These are phyloP conservation scores for Penstemon barbatus DNA, from an alignment of 257 asterid genomes.

Conservation along the genomic window DNA sequence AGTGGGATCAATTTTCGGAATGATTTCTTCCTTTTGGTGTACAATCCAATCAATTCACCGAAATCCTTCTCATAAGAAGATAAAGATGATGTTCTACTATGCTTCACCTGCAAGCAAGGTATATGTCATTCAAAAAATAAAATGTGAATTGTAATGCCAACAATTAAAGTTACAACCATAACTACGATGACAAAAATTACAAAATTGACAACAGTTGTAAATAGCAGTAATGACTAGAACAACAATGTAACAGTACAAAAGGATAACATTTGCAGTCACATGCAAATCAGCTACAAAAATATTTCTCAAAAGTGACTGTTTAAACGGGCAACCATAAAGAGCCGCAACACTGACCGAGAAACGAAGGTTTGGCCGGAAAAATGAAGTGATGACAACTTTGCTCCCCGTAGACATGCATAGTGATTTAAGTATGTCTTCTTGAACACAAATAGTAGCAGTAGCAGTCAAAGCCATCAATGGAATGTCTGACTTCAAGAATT, in stretches of 20 bases:
- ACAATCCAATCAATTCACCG: slow-evolving; percentile 45
- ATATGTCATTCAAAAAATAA: slow-evolving; percentile 3
- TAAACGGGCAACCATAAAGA: slow-evolving; percentile 20
- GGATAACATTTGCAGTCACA: slow-evolving; percentile 24
- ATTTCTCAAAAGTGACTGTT: not conserved
- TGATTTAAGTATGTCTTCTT: slow-evolving; percentile 77
- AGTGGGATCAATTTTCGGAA: slow-evolving; percentile 23
- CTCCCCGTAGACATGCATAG: slow-evolving; percentile 57
- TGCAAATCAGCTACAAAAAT: slow-evolving; percentile 24
- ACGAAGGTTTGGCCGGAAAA: slow-evolving; percentile 76
- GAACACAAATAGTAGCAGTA: slow-evolving; percentile 68
- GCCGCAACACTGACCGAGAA: slow-evolving; percentile 53
- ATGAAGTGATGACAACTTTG: slow-evolving; percentile 57
- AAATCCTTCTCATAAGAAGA: slow-evolving; percentile 65
- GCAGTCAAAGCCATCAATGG: slow-evolving; percentile 86
- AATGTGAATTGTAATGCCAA: slow-evolving; percentile 3
- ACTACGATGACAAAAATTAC: not conserved
- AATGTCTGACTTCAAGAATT: slow-evolving; percentile 63
- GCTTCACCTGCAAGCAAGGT: slow-evolving; percentile 57
- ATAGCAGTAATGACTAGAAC: not conserved
- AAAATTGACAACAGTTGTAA: not conserved
- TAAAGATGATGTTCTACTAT: slow-evolving; percentile 60
- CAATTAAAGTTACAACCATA: slow-evolving; percentile 11
- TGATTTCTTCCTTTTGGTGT: slow-evolving; percentile 39
- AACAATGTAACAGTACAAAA: slow-evolving; percentile 11